Evolutionary conservation across 345 rosid genomes (phyloP).

Genomic region (Brassica incana): DNA sequence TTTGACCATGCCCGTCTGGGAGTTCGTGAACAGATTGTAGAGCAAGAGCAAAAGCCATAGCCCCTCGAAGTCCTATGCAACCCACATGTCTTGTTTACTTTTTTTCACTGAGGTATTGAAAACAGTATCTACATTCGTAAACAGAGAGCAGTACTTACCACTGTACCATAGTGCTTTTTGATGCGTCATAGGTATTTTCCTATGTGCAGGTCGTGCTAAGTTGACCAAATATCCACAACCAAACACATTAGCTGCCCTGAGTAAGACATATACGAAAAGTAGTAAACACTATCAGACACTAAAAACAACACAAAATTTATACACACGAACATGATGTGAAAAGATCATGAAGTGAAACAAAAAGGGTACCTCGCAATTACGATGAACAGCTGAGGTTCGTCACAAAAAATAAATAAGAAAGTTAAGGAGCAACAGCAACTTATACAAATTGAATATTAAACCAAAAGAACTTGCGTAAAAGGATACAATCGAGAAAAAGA

Average conservation of each 20-base stretch:
- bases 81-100: constrained; percentile 27
- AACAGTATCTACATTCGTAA: constrained; percentile 6
- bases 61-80: constrained; percentile 80
- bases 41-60: constrained; percentile 99
- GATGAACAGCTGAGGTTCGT: constrained; percentile 68
- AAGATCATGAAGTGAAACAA: neutral
- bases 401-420: constrained; percentile 14
- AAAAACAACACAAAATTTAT: neutral
- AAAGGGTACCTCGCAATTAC: constrained; percentile 77
- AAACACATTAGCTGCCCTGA: constrained; percentile 92
- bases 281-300: constrained; percentile 34
- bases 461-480: constrained; percentile 29
- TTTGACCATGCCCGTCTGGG: constrained; percentile 95
- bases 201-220: constrained; percentile 64
- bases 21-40: constrained; percentile 94
- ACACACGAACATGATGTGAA: neutral
- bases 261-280: constrained; percentile 29
- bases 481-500: constrained; percentile 99
- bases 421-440: constrained; percentile 54
- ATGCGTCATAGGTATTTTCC: constrained; percentile 77
- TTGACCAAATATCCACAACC: constrained; percentile 93
- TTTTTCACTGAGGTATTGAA: constrained; percentile 11
- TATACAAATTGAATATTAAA: constrained; percentile 13
- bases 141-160: constrained; percentile 55
- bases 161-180: constrained; percentile 99